Conservation (phyloP, 164 flowering plant species). For the Magnolia changhungtana region DNA sequence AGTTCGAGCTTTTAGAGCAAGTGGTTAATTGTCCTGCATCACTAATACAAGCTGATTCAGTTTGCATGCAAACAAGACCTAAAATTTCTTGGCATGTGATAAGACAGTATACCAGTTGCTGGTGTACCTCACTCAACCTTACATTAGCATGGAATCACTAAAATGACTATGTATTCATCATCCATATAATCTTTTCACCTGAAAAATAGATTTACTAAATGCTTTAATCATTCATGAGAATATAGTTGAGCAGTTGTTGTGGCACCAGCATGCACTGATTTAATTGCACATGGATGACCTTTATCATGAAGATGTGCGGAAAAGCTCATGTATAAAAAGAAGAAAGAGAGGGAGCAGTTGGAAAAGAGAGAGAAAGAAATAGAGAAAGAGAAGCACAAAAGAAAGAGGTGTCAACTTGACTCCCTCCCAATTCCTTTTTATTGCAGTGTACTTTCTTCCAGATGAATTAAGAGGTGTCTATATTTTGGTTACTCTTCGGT, state of each 20-base stretch:
- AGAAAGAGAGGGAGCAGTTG: constrained; percentile 55
- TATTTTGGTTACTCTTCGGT: background rate
- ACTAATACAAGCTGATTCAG: background rate
- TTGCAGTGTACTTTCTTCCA: background rate
- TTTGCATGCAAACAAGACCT: too few relatives aligned
- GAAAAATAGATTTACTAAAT: background rate
- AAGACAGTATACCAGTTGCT: too few relatives aligned
- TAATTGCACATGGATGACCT: background rate
- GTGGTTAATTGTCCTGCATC: too few relatives aligned
- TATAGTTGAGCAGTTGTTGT: background rate
- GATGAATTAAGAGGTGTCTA: background rate
- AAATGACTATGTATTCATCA: background rate
- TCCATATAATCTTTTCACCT: background rate
- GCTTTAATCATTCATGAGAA: background rate
- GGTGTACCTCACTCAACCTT: too few relatives aligned
- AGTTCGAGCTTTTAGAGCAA: too few relatives aligned
- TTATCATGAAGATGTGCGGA: constrained; percentile 59
- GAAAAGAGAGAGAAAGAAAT: constrained; percentile 39
- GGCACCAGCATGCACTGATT: constrained; percentile 4
- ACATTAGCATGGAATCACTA: background rate
- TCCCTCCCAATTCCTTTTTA: background rate
- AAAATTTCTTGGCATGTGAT: too few relatives aligned
- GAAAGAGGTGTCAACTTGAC: constrained; percentile 44
- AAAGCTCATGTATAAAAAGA: constrained; percentile 66
- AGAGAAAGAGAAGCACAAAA: constrained; percentile 38